Evolutionary conservation across 345 rosid species (phyloP).

Genomic region (Ceriops zippeliana): DNA sequence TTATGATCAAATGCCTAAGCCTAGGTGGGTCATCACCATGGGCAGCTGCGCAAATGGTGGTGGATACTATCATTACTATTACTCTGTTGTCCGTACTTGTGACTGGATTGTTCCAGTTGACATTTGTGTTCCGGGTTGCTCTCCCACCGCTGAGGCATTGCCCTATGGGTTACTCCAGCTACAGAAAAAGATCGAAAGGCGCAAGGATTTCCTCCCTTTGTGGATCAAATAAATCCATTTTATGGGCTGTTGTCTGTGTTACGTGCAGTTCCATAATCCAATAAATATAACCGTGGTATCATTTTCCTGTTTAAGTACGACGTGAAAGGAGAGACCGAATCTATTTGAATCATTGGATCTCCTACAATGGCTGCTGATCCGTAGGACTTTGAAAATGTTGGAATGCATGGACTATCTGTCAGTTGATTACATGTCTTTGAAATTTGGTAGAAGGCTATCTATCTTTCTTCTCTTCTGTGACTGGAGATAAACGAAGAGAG

Average conservation of each 20-base stretch:
- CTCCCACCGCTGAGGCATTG: slow-evolving; percentile 95
- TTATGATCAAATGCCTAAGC: slow-evolving; percentile 98
- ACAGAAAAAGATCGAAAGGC: slow-evolving; percentile 95
- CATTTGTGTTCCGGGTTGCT: slow-evolving; percentile 95
- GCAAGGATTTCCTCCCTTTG: slow-evolving; percentile 91
- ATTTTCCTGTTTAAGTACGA: slow-evolving; percentile 12
- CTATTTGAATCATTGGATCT: slow-evolving; percentile 8
- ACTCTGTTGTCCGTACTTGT: slow-evolving; percentile 92
- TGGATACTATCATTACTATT: slow-evolving; percentile 97
- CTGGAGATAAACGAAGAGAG: slow-evolving; percentile 12
- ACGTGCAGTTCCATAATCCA: slow-evolving; percentile 11
- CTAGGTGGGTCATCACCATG: slow-evolving; percentile 98
- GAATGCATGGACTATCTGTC: background rate
- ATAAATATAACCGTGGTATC: slow-evolving; percentile 21
- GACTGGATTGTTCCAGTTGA: slow-evolving; percentile 97
- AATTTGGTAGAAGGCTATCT: background rate
- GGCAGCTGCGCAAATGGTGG: slow-evolving; percentile 99
- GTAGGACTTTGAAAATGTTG: slow-evolving; percentile 1
- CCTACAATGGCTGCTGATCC: slow-evolving; percentile 4
- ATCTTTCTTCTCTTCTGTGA: slow-evolving; percentile 3
- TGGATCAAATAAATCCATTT: slow-evolving; percentile 61
- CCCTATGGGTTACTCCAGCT: slow-evolving; percentile 89
- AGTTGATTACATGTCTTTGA: slow-evolving; percentile 3
- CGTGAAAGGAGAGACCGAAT: slow-evolving; percentile 14
- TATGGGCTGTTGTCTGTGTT: background rate